Evolutionary conservation across 2,329 filamentous ascomycete species (phyloP).

Genomic region (Fusarium anthophilum): DNA sequence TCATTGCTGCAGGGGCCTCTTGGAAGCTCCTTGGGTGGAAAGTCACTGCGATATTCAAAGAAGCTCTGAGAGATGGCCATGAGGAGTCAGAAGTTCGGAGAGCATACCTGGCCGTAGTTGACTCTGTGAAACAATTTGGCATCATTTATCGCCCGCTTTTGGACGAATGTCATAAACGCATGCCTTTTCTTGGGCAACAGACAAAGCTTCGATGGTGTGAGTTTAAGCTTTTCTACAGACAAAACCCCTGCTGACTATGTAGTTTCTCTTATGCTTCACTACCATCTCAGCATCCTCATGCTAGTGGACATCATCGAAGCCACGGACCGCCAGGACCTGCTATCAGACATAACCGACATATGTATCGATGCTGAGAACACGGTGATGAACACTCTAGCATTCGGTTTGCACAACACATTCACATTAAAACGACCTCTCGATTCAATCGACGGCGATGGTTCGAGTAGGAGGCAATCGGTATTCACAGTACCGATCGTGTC

Average conservation of each 20-base stretch:
- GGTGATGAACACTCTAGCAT: slow-evolving; percentile 45
- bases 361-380: slow-evolving; percentile 44
- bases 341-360: slow-evolving; percentile 37
- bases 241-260: not conserved
- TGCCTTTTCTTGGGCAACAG: slow-evolving; percentile 45
- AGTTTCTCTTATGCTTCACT: slow-evolving; percentile 49
- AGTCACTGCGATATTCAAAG: slow-evolving; percentile 45
- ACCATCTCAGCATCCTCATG: slow-evolving; percentile 47
- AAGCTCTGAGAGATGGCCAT: slow-evolving; percentile 45
- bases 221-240: accelerated
- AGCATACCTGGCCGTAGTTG: slow-evolving; percentile 38
- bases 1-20: slow-evolving; percentile 41
- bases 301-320: slow-evolving; percentile 45
- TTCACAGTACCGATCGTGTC: slow-evolving; percentile 44
- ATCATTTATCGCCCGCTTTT: slow-evolving; percentile 41
- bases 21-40: slow-evolving; percentile 49
- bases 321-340: slow-evolving; percentile 41
- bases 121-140: slow-evolving; percentile 43
- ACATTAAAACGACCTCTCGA: slow-evolving; percentile 18
- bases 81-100: slow-evolving; percentile 44
- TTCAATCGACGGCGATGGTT: not conserved
- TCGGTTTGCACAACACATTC: slow-evolving; percentile 44
- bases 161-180: slow-evolving; percentile 44
- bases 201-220: slow-evolving; percentile 47
- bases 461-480: not conserved